Percentiles rank a stretch among this genome's conserved stretches.
These are phyloP conservation scores for Bisporella sp. DNA, from an alignment of 2,329 filamentous ascomycete genomes.

Conservation along the genomic window DNA sequence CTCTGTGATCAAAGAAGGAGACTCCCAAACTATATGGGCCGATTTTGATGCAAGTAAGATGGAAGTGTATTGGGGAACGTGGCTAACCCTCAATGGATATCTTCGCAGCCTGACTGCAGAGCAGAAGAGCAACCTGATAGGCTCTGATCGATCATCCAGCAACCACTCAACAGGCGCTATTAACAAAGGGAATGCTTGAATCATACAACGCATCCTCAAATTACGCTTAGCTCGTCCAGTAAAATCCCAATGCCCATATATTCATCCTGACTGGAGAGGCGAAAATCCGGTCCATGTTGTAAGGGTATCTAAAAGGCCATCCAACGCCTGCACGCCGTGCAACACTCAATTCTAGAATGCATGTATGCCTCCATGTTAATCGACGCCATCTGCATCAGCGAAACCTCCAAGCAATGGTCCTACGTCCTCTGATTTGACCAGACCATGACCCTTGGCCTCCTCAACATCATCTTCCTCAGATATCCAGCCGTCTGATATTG, in stretches of 20 bases:
- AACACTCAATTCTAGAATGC: conserved; percentile 15
- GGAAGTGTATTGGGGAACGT: conserved; percentile 26
- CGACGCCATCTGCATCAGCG: conserved; percentile 25
- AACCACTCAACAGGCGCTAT: conserved; percentile 27
- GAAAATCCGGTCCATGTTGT: conserved; percentile 16
- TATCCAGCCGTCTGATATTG: conserved; percentile 37
- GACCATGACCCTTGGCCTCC: conserved; percentile 20
- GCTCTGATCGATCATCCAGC: conserved; percentile 18
- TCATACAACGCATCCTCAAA: conserved; percentile 29
- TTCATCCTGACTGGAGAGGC: conserved; percentile 16
- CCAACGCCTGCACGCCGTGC: conserved; percentile 24
- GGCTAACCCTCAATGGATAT: conserved; percentile 27
- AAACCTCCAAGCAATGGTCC: conserved; percentile 28
- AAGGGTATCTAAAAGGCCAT: conserved; percentile 21
- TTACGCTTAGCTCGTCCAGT: conserved; percentile 28
- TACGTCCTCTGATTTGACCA: conserved; percentile 27
- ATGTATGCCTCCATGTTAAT: conserved; percentile 19
- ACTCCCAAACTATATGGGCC: conserved; percentile 22
- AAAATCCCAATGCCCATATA: conserved; percentile 21
- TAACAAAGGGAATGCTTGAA: conserved; percentile 27
- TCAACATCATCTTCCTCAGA: conserved; percentile 27
- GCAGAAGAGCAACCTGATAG: conserved; percentile 25
- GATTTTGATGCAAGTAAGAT: conserved; percentile 14
- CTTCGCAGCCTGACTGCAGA: conserved; percentile 25
- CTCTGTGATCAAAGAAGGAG: conserved; percentile 11